Percentiles rank a stretch among this genome's conserved stretches.
Evolutionary conservation across 371 early-diverging fungal species (phyloP).

Genomic region (Lichtheimia ramosa): DNA sequence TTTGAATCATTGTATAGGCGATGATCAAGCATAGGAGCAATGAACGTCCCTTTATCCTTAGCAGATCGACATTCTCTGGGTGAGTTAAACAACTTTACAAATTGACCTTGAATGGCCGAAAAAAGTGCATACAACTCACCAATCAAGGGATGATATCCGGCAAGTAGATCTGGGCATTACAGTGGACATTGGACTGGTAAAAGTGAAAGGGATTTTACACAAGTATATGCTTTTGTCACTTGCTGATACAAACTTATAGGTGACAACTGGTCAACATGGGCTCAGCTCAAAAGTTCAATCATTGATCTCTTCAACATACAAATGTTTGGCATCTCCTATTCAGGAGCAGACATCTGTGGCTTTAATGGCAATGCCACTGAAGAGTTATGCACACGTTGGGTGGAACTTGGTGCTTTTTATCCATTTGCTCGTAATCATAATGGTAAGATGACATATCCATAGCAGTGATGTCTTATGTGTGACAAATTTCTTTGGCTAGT

Average conservation of each 20-base stretch:
- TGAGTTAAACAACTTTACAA: not conserved
- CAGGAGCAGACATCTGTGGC: constrained; percentile 75
- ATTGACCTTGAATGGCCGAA: too few relatives aligned
- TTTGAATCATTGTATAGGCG: constrained; percentile 16
- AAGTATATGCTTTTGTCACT: not conserved
- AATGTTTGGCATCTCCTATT: constrained; percentile 66
- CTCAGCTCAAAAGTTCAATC: constrained; percentile 54
- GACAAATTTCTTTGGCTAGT: constrained; percentile 8
- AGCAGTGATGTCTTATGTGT: not conserved
- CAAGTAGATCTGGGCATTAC: constrained; percentile 47
- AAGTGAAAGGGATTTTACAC: too few relatives aligned
- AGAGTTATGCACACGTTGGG: constrained; percentile 69
- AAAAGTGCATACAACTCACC: too few relatives aligned
- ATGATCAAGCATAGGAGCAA: constrained; percentile 31
- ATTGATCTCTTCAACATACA: constrained; percentile 64
- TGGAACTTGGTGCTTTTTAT: constrained; percentile 73
- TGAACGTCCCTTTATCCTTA: constrained; percentile 71
- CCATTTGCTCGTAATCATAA: constrained; percentile 80
- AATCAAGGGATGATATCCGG: too few relatives aligned
- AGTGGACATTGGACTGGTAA: constrained; percentile 68
- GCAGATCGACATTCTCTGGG: constrained; percentile 72
- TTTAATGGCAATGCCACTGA: constrained; percentile 62
- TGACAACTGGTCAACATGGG: constrained; percentile 58
- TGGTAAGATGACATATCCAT: constrained; percentile 5
- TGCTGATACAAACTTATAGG: constrained; percentile 22